Base-by-base conservation (phyloP, 2,329 filamentous ascomycete species). In the Clarireedia hainanense region DNA sequence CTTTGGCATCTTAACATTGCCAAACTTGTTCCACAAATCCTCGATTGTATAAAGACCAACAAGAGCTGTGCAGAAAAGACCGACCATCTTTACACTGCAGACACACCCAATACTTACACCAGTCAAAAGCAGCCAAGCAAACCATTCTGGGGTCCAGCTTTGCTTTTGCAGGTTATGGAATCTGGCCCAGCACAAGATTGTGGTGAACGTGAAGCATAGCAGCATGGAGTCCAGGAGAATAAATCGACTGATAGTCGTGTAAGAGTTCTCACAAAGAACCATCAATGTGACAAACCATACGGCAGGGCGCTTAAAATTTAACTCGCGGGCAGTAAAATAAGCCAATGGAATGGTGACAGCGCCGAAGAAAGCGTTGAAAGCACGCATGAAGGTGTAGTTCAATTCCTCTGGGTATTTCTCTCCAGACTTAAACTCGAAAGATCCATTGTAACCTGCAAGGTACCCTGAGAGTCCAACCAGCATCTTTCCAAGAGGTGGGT, bases 191-290 rank as follows among this genome's bases (percentile, higher is more conserved):
- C 92, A 97, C 66, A 97, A 84, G 60, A 95, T 88, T 5, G 94
- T 99, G 15, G 91, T 91, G 65, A 97, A 94, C n/a, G 95, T 99
- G 70, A 96, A 96, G 76, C 91, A 97, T 40, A 99, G 81, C 51
- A 99, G 82, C 94, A 99, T 99, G 0, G 94, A 97, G 73, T 99
- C 94, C 66, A 99, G 84, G 24, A 99, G 85, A 67, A 99, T 97
- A 71, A 99, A 99, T 59, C 94, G 85, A 74, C 91, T 96, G 73
- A 99, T 99, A 34, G 95, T 97, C 49, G 94, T 96, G 76, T 97
- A 99, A 51, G 94, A 97, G 78, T 99, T 99, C 73, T 99, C 94
- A 77, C 91, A 99, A 43, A 99, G 83, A 46, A 99, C 91, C 89
- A 96, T 96, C 65, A 97, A 77, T 20, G 91, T 94, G 57, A 97